Conservation (phyloP, 305 asterid genomes). For the Solanum hybrid region DNA sequence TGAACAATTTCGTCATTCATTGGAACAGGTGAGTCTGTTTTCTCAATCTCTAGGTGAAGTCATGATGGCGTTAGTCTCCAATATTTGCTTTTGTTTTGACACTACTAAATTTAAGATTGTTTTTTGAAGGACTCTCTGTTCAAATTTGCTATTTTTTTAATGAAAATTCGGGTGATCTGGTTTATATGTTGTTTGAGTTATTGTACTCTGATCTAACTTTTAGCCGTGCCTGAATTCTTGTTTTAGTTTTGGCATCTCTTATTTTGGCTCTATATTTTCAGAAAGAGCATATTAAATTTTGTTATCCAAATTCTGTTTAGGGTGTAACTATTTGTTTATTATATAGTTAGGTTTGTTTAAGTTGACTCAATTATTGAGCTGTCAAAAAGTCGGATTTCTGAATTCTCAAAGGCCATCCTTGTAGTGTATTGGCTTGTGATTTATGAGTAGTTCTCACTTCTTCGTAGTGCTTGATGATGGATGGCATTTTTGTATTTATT, state of each 20-base stretch:
- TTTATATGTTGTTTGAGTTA: not conserved
- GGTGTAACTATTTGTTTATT: not conserved
- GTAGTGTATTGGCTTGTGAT: not conserved
- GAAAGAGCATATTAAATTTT: not conserved
- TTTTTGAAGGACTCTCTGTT: not conserved
- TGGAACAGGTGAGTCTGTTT: slow-evolving; percentile 48
- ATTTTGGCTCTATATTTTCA: not conserved
- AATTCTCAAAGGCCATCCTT: not conserved
- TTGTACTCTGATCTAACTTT: not conserved
- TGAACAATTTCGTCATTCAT: slow-evolving; percentile 58
- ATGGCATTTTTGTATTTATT: not conserved
- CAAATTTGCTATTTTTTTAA: not conserved
- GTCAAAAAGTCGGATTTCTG: not conserved
- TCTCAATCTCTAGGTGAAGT: slow-evolving; percentile 1
- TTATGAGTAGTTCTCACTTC: not conserved
- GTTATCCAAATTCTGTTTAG: not conserved
- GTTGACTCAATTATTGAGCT: not conserved
- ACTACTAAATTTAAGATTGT: not conserved
- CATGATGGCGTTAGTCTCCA: not conserved
- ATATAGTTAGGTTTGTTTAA: not conserved
- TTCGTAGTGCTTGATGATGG: not conserved
- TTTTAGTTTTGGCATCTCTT: not conserved
- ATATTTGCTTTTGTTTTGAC: not conserved
- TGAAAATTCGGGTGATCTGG: not conserved
- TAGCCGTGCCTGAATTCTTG: not conserved